Percentiles rank a stretch among this genome's conserved stretches.
phyloP scores from a whole-genome alignment of 345 rosid genomes.

The Populus euphratica region DNA sequence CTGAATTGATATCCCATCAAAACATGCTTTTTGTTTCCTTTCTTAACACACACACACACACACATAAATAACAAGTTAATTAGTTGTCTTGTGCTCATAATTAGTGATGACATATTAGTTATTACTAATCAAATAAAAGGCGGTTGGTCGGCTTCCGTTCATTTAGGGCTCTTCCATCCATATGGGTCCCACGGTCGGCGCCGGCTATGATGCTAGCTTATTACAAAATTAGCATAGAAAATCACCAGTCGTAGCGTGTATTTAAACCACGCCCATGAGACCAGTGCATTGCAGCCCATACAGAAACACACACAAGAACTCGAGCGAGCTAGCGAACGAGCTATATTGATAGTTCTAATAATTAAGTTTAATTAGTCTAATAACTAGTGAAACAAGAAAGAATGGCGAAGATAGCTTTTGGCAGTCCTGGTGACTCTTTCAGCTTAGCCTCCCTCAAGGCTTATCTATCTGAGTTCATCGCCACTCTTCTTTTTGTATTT shows the following conservation, averaged over 20 bases:
- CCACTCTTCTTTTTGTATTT: constrained; percentile 88
- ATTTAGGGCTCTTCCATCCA: constrained; percentile 1
- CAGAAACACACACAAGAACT: no score
- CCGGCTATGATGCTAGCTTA: constrained; percentile 24
- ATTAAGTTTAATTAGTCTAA: not conserved
- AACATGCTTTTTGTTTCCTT: constrained; percentile 11
- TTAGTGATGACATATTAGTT: not conserved
- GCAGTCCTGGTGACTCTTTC: constrained; percentile 72
- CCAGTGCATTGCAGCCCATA: not conserved
- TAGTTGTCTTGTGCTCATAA: constrained; percentile 44
- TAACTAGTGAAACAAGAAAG: not conserved
- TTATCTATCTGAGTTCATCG: constrained; percentile 80
- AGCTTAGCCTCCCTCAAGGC: constrained; percentile 60
- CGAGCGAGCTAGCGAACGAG: not conserved
- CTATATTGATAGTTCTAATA: not conserved
- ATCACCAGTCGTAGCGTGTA: not conserved
- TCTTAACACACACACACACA: constrained; percentile 3
- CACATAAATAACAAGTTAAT: constrained; percentile 7
- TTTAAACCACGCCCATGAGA: not conserved
- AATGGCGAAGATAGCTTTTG: constrained; percentile 79
- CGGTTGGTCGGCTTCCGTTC: constrained; percentile 52
- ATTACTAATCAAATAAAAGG: constrained; percentile 28
- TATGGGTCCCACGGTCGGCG: constrained; percentile 47
- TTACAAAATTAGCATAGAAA: not conserved
- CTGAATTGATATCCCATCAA: not conserved